Conservation (phyloP, 768 basidiomycete species). For the Russula vinacea region DNA sequence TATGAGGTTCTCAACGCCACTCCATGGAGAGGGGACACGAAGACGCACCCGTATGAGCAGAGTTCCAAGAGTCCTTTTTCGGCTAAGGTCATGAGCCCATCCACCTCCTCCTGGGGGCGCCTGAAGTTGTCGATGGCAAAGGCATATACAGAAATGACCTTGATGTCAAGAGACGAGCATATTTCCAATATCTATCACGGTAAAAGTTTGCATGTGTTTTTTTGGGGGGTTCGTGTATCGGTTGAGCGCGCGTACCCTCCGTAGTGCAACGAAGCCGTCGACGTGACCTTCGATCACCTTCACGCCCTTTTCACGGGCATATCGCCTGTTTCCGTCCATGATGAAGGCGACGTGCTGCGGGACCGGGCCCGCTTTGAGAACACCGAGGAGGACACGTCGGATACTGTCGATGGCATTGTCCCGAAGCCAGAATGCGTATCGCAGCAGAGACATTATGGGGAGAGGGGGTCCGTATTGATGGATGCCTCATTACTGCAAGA, state of each 20-base stretch:
- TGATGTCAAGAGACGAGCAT: constrained; percentile 72
- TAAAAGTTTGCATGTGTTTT: too few relatives aligned
- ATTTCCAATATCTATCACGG: constrained; percentile 73
- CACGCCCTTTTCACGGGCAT: constrained; percentile 67
- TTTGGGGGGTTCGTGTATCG: too few relatives aligned
- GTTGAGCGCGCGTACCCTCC: constrained; percentile 52
- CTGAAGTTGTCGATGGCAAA: constrained; percentile 98
- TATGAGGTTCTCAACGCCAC: not conserved
- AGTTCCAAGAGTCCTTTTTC: constrained; percentile 76
- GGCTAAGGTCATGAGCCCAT: constrained; percentile 78
- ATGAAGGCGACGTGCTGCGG: constrained; percentile 91
- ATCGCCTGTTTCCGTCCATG: constrained; percentile 96
- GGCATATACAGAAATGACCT: constrained; percentile 89
- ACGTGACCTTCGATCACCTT: constrained; percentile 75
- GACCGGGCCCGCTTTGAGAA: constrained; percentile 79
- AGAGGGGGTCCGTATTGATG: constrained; percentile 10
- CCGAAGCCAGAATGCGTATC: constrained; percentile 33
- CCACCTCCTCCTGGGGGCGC: constrained; percentile 79
- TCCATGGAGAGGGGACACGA: not conserved
- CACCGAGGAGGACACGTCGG: constrained; percentile 52
- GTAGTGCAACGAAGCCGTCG: constrained; percentile 77
- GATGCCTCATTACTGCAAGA: not conserved
- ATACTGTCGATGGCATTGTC: constrained; percentile 31
- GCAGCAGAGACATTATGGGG: constrained; percentile 21
- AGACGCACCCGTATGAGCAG: constrained; percentile 70